Evolutionary conservation across 129 eudicot genomes (phyloP), one percentile per base, ranked within the genome.

Genomic region (Artemisia argyi): DNA sequence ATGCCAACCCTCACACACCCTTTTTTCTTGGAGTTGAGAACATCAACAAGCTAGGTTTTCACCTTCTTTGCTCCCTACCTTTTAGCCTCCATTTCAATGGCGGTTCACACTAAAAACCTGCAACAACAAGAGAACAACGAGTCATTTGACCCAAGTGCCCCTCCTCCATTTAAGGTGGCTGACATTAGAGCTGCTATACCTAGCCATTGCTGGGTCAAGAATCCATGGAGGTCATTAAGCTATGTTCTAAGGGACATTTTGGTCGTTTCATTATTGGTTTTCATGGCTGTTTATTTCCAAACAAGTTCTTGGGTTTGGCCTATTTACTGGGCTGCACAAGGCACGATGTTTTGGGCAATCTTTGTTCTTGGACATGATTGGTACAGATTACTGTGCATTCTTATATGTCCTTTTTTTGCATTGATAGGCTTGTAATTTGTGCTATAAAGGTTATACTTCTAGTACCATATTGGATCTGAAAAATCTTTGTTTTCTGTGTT

Each of bases 351-450:
- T 24, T 90, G 97, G 97, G 97, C 97, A 11, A 15, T 90, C 32
- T 90, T 90, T 71, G 97, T 90, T 79, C 91, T 90, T 32, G 97
- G 97, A 4, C 95, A 90, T 77, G 95, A 90, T 72, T 90, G 97
- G 97, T 77, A 71, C 65, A 50, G 14, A 62, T 2, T 11, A 39
- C 18, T 64, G n/a, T 64, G 42, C 20, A 39, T 13, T 64, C 8
- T 26, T 35, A 14, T 39, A 64, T 22, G 46, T 39, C 46, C 46
- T 39, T 10, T 64, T n/a, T 64, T 35, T 20, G 49, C 70, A 14
- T 76, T 76, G n/a, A 51, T 9, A 12, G 0, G 11, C 65, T 77
- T 61, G 81, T 77, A 69, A 56, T 0, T 18, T 13, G 71, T 62
- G 52, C 35, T 26, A 0, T 26, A 17, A 56, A 28, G 2, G 51